Percentiles rank a stretch among this genome's conserved stretches.
These are phyloP conservation scores for Karstenula rhodostoma DNA, from an alignment of 2,329 filamentous ascomycete genomes.

Conservation along the genomic window DNA sequence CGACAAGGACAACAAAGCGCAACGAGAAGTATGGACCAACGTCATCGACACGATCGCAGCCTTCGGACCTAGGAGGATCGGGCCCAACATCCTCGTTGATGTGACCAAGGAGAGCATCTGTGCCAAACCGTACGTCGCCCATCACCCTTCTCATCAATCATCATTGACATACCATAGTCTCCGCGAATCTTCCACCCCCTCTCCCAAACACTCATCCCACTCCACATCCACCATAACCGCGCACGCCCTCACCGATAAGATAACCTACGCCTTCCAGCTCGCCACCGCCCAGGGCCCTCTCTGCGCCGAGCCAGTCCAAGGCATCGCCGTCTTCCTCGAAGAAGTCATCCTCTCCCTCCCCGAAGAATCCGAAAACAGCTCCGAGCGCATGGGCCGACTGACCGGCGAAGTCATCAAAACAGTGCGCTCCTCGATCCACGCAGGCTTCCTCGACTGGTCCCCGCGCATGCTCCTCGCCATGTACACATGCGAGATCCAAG, in stretches of 20 bases:
- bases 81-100: slow-evolving; percentile 90
- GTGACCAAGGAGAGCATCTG: slow-evolving; percentile 76
- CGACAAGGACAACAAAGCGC: slow-evolving; percentile 73
- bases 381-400: slow-evolving; percentile 74
- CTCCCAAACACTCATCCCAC: slow-evolving; percentile 38
- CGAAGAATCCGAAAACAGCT: slow-evolving; percentile 60
- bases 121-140: slow-evolving; percentile 69
- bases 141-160: background rate
- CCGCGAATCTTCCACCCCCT: slow-evolving; percentile 41
- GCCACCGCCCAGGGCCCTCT: slow-evolving; percentile 87
- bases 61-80: slow-evolving; percentile 85
- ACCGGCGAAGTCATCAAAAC: slow-evolving; percentile 94
- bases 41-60: slow-evolving; percentile 83
- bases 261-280: slow-evolving; percentile 92
- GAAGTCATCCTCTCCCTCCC: slow-evolving; percentile 71
- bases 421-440: slow-evolving; percentile 81
- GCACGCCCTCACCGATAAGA: slow-evolving; percentile 84
- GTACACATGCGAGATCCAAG: slow-evolving; percentile 98
- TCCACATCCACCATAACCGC: slow-evolving; percentile 59
- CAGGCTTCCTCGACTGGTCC: slow-evolving; percentile 94
- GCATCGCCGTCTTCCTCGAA: slow-evolving; percentile 89
- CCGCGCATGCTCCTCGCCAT: slow-evolving; percentile 95
- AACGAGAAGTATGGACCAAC: slow-evolving; percentile 78
- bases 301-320: slow-evolving; percentile 92
- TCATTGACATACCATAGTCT: slow-evolving; percentile 32